Conservation (phyloP, 2,329 filamentous ascomycete species). For the Paraphaeosphaeria minitans region DNA sequence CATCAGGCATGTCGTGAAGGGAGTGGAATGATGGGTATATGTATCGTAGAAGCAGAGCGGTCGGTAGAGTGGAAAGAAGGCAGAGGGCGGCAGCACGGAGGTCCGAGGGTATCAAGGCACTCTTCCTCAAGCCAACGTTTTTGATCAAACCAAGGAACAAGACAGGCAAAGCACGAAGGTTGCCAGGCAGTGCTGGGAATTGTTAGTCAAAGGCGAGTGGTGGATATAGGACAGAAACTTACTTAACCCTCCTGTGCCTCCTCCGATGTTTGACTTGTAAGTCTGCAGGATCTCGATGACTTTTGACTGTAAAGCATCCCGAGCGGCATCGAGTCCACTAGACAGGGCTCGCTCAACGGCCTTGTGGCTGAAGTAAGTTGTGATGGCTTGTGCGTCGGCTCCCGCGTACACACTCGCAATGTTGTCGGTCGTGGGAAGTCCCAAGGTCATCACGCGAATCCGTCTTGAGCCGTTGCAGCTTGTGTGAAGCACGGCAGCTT, state of each 20-base stretch:
- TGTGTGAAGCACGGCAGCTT: slow-evolving; percentile 93
- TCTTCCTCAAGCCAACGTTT: slow-evolving; percentile 67
- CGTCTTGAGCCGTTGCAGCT: slow-evolving; percentile 96
- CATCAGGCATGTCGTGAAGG: slow-evolving; percentile 83
- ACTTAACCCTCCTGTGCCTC: slow-evolving; percentile 78
- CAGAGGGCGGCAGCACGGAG: slow-evolving; percentile 91
- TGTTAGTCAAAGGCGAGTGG: not conserved
- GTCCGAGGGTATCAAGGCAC: slow-evolving; percentile 57
- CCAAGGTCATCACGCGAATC: slow-evolving; percentile 91
- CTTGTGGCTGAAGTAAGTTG: slow-evolving; percentile 95
- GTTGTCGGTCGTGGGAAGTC: slow-evolving; percentile 89
- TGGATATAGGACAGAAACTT: not conserved
- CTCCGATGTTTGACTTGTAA: slow-evolving; percentile 95
- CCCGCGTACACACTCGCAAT: slow-evolving; percentile 92
- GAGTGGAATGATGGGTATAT: slow-evolving; percentile 61
- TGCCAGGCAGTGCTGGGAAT: slow-evolving; percentile 71
- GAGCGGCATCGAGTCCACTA: slow-evolving; percentile 84
- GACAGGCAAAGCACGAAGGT: slow-evolving; percentile 84
- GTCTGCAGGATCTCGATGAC: slow-evolving; percentile 90
- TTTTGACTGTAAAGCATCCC: slow-evolving; percentile 90
- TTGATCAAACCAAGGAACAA: slow-evolving; percentile 95
- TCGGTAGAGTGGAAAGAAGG: slow-evolving; percentile 88
- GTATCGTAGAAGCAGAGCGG: slow-evolving; percentile 90
- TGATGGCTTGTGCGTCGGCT: slow-evolving; percentile 91
- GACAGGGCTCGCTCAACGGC: slow-evolving; percentile 89